Conservation (phyloP, 2,329 filamentous ascomycete genomes). For the Fusarium secorum region DNA sequence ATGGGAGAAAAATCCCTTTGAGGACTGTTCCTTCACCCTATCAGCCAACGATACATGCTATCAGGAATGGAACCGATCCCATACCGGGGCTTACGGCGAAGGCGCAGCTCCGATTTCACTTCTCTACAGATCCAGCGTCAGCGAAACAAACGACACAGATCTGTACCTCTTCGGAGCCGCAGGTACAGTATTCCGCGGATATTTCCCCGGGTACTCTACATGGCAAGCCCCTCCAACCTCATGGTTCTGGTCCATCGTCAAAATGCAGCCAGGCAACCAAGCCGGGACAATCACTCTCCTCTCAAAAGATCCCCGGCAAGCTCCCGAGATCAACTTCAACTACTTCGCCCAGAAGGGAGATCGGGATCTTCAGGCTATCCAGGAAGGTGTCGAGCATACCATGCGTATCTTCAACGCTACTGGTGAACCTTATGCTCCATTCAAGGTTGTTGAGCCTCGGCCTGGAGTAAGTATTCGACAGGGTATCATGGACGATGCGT, state of each 20-base stretch:
- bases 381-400: constrained; percentile 29
- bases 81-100: constrained; percentile 37
- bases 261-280: constrained; percentile 68
- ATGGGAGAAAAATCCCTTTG: constrained; percentile 26
- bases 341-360: constrained; percentile 55
- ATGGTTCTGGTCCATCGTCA: constrained; percentile 50
- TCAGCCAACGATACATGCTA: constrained; percentile 46
- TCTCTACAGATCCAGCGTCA: constrained; percentile 41
- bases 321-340: constrained; percentile 69
- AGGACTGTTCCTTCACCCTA: constrained; percentile 12
- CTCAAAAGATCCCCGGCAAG: constrained; percentile 68
- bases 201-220: constrained; percentile 41
- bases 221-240: constrained; percentile 44
- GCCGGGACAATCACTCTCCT: constrained; percentile 68
- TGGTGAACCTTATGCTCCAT: constrained; percentile 36
- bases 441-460: constrained; percentile 33
- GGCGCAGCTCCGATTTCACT: constrained; percentile 37
- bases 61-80: constrained; percentile 40
- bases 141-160: constrained; percentile 41
- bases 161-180: constrained; percentile 44
- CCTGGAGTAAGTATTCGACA: constrained; percentile 56
- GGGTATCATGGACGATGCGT: constrained; percentile 58
- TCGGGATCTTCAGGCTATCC: constrained; percentile 8
- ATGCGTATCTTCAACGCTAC: constrained; percentile 40
- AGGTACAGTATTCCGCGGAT: constrained; percentile 40